phyloP scores from a whole-genome alignment of 2,329 filamentous ascomycete species.

The Atkinsonella texensis region DNA sequence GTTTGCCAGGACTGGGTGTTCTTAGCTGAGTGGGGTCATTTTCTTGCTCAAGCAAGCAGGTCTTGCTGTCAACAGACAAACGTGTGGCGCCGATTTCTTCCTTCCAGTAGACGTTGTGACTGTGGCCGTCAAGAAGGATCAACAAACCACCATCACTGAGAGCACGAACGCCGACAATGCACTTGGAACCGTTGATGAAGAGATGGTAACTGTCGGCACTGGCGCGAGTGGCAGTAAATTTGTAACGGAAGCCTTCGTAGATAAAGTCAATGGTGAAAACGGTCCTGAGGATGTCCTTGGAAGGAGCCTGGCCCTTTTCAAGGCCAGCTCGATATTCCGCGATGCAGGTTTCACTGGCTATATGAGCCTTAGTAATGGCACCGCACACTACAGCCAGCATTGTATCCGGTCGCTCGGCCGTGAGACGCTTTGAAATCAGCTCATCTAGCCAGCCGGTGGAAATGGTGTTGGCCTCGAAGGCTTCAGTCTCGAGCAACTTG shows the following conservation, averaged over 20 bases:
- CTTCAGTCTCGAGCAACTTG: slow-evolving; percentile 94
- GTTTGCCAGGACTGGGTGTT: slow-evolving; percentile 89
- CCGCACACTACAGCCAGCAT: slow-evolving; percentile 92
- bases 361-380: slow-evolving; percentile 87
- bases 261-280: slow-evolving; percentile 98
- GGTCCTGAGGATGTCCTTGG: slow-evolving; percentile 94
- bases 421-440: slow-evolving; percentile 94
- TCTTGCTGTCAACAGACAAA: slow-evolving; percentile 95
- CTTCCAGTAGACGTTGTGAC: slow-evolving; percentile 99
- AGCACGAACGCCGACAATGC: slow-evolving; percentile 80
- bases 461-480: slow-evolving; percentile 98
- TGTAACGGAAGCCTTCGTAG: slow-evolving; percentile 92
- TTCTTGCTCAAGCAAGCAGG: slow-evolving; percentile 93
- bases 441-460: slow-evolving; percentile 98
- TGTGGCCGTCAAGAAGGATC: slow-evolving; percentile 79
- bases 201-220: slow-evolving; percentile 91
- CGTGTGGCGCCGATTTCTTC: slow-evolving; percentile 94
- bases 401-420: slow-evolving; percentile 85
- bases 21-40: slow-evolving; percentile 96
- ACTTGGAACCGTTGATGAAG: slow-evolving; percentile 98
- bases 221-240: slow-evolving; percentile 92
- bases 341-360: slow-evolving; percentile 83
- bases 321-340: slow-evolving; percentile 77
- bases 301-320: slow-evolving; percentile 93
- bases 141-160: slow-evolving; percentile 90